phyloP scores from a whole-genome alignment of 2,329 filamentous ascomycete species.

The Aureobasidium sp. region DNA sequence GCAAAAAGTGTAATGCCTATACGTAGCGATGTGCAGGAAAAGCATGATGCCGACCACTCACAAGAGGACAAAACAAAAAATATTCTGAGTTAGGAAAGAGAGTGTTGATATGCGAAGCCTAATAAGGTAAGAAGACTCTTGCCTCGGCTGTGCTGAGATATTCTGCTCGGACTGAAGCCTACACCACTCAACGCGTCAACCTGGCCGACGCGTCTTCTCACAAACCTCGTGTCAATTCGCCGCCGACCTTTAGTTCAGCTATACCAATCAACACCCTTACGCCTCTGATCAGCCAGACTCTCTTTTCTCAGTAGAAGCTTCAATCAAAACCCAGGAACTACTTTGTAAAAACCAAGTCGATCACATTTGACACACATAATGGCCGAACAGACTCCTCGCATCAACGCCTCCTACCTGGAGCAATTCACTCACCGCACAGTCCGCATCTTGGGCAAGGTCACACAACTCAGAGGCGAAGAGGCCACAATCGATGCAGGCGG shows the following conservation, averaged over 20 bases:
- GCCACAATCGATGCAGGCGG: slow-evolving; percentile 76
- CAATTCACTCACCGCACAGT: slow-evolving; percentile 65
- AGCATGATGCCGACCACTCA: not conserved
- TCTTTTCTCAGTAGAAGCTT: not conserved
- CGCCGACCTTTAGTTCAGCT: not conserved
- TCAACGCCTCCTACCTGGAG: slow-evolving; percentile 73
- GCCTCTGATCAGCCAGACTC: not conserved
- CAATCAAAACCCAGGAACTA: no score
- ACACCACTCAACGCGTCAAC: slow-evolving; percentile 9
- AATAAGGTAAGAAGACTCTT: not conserved
- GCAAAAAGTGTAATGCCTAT: not conserved
- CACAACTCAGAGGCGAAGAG: slow-evolving; percentile 70
- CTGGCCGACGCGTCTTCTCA: slow-evolving; percentile 1
- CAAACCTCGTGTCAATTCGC: not conserved
- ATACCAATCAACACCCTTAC: not conserved
- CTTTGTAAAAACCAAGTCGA: not conserved
- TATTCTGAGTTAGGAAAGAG: not conserved
- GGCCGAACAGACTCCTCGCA: slow-evolving; percentile 70
- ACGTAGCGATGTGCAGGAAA: not conserved
- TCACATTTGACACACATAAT: slow-evolving; percentile 39
- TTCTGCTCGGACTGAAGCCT: not conserved
- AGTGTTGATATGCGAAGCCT: not conserved
- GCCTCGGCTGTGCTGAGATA: not conserved
- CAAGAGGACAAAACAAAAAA: not conserved
- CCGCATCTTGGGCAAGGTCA: slow-evolving; percentile 78